Percentiles rank a stretch among this genome's conserved stretches.
Evolutionary conservation across 192 early-diverging fungal genomes (phyloP).

Genomic region (Entophlyctis luteolus): DNA sequence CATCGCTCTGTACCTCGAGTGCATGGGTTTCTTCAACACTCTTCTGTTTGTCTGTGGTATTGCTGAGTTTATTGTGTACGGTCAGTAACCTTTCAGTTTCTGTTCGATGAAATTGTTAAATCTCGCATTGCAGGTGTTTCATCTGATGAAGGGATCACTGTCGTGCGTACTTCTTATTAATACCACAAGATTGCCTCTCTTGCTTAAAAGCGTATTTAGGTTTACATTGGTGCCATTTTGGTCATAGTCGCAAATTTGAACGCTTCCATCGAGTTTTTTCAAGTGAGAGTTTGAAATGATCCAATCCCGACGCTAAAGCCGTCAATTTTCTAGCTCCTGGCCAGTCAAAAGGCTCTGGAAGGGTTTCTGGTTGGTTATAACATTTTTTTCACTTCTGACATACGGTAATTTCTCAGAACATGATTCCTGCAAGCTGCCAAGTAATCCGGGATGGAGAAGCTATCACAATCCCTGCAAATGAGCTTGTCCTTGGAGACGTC

Average conservation of each 20-base stretch:
- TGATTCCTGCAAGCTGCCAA: slow-evolving; percentile 7
- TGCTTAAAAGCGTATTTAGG: background rate
- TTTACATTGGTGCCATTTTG: slow-evolving; percentile 13
- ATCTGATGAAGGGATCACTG: background rate
- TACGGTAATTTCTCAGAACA: background rate
- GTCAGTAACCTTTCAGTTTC: background rate
- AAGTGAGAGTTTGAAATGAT: slow-evolving; percentile 80
- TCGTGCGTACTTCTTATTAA: background rate
- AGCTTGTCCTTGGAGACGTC: slow-evolving; percentile 73
- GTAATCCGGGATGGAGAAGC: slow-evolving; percentile 68
- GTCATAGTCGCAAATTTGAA: background rate
- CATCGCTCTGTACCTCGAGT: slow-evolving; percentile 65
- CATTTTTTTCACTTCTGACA: background rate
- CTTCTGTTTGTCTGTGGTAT: slow-evolving; percentile 76
- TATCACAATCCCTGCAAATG: slow-evolving; percentile 43
- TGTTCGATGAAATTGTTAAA: background rate
- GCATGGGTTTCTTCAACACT: slow-evolving; percentile 76
- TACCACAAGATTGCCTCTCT: background rate
- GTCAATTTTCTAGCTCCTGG: slow-evolving; percentile 39
- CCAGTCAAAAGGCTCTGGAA: background rate
- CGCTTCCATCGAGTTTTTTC: slow-evolving; percentile 6
- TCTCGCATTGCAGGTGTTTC: background rate
- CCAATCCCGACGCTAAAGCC: slow-evolving; percentile 76
- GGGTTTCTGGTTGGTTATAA: background rate
- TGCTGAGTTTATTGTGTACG: slow-evolving; percentile 70